Conservation (phyloP, 257 asterid species). For the Ilex asprella region DNA sequence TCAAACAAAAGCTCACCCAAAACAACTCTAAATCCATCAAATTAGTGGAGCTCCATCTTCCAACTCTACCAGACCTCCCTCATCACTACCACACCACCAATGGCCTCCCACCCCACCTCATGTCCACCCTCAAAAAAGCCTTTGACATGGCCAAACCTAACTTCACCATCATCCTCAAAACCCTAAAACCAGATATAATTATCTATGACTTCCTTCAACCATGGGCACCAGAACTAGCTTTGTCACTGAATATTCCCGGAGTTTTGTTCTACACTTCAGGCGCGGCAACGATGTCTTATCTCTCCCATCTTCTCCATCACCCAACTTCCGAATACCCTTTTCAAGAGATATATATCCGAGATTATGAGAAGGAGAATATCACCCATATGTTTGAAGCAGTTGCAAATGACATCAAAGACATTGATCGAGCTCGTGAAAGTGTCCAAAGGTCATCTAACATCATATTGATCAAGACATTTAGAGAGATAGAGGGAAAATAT, state of each 20-base stretch:
- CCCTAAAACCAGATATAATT: slow-evolving; percentile 52
- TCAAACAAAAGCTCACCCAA: slow-evolving; percentile 23
- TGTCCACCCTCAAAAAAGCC: slow-evolving; percentile 32
- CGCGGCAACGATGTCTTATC: slow-evolving; percentile 29
- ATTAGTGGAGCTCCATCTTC: slow-evolving; percentile 46
- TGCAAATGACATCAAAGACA: slow-evolving; percentile 14
- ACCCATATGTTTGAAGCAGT: not conserved
- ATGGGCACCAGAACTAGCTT: slow-evolving; percentile 51
- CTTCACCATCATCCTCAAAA: slow-evolving; percentile 31
- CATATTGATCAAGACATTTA: slow-evolving; percentile 37
- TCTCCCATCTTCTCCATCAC: slow-evolving; percentile 6
- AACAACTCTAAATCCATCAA: slow-evolving; percentile 38
- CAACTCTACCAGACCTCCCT: slow-evolving; percentile 42
- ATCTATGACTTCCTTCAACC: slow-evolving; percentile 54
- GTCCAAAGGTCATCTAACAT: slow-evolving; percentile 26
- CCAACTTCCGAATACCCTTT: slow-evolving; percentile 37
- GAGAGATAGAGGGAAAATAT: slow-evolving; percentile 53
- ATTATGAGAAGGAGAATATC: slow-evolving; percentile 18
- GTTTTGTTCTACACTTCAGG: slow-evolving; percentile 35
- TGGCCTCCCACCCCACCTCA: slow-evolving; percentile 60
- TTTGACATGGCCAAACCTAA: slow-evolving; percentile 33
- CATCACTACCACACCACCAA: slow-evolving; percentile 54
- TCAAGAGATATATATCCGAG: slow-evolving; percentile 22
- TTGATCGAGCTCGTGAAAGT: slow-evolving; percentile 17
- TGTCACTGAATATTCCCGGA: slow-evolving; percentile 31